Evolutionary conservation across 768 basidiomycete genomes (phyloP), one percentile per base, ranked within the genome.

Genomic region (Pleurotus eryngii): DNA sequence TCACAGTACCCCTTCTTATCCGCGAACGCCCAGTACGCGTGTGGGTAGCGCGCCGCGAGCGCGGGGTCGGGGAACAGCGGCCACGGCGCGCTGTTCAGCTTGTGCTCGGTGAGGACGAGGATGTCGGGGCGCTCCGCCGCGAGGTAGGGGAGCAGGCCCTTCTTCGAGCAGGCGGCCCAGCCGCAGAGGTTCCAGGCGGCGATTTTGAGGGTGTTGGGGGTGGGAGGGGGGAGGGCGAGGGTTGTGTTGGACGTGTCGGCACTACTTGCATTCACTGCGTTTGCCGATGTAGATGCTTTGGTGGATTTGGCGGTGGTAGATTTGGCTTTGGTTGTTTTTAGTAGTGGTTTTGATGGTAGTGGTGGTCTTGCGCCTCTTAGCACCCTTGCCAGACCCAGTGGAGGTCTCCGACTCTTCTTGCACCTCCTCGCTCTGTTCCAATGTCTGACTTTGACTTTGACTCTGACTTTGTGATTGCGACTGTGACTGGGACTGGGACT

Each of bases 51-150:
- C 30, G 70, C 64, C 24, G 72, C 80, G 38, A 92, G 67, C 11
- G 67, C 68, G 2, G 82, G 83, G 63, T 90, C 86, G 4, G 77
- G 76, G 9, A 35, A 35, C 9, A 35, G 30, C 30, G 30, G 30
- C 30, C 30, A 35, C 0, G 90, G 86, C 43, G 74, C 74, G 48
- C 88, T 75, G 66, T 92, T 92, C 40, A 84, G 90, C 78, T 94
- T 95, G 8, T 92, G 94, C 73, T 95, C 93, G 0, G 90, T 92
- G 43, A 95, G 73, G 14, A 95, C 80, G 20, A 95, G 75, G 24
- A 95, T 76, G 65, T 95, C 93, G 0, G 93, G 84, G 65, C 94
- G 86, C 63, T 95, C 93, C 1, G 91, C 91, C 61, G 90, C 86
- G 30, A 94, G 76, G 65, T 95, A 95, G 64, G 75, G 67, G 63